Evolutionary conservation across 345 rosid species (phyloP).

Genomic region (Jatropha curcas): DNA sequence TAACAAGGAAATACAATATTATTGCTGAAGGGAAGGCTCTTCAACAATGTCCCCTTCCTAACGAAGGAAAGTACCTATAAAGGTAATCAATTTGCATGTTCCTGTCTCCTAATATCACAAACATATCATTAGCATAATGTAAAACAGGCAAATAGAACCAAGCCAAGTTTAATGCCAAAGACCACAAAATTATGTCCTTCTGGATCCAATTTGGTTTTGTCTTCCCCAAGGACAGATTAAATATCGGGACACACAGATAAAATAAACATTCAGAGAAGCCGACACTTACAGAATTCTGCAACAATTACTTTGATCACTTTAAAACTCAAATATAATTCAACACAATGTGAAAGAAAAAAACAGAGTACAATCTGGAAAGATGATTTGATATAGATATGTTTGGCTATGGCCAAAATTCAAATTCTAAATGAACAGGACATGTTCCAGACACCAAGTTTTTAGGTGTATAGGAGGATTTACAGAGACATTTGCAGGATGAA

Average conservation of each 20-base stretch:
- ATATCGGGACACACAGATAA: background rate
- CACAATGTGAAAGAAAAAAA: no score
- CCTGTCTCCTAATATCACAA: background rate
- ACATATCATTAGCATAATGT: background rate
- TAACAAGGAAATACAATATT: background rate
- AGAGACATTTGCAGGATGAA: background rate
- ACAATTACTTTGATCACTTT: background rate
- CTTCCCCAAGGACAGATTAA: background rate
- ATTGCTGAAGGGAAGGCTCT: background rate
- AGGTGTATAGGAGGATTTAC: background rate
- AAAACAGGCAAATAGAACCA: background rate
- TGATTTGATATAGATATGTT: background rate
- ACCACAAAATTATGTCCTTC: background rate
- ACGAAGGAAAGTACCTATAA: background rate
- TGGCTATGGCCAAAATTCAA: background rate
- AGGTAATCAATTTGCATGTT: background rate
- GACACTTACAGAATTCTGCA: background rate
- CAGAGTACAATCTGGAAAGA: background rate
- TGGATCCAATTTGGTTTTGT: background rate
- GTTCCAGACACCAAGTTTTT: background rate
- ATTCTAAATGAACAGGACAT: background rate
- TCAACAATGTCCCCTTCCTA: background rate
- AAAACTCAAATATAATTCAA: background rate
- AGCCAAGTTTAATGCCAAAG: background rate
- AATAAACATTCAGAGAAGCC: background rate